phyloP scores from a whole-genome alignment of 78 protist species.

The Capsaspora owczarzaki region DNA sequence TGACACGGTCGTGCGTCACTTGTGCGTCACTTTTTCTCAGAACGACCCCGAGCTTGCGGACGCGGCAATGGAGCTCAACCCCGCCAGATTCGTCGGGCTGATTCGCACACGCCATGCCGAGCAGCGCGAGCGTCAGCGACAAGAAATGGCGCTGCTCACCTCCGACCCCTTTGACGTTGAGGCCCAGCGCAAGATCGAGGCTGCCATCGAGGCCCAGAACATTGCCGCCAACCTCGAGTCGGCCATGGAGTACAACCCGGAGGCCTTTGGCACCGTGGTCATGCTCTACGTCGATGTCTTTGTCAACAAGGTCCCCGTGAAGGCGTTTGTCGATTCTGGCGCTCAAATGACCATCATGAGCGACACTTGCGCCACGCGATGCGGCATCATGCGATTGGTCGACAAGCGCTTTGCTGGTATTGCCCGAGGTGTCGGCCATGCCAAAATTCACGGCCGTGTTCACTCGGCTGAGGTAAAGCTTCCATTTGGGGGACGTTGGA shows the following conservation, averaged over 20 bases:
- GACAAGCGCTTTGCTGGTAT: no score
- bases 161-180: constrained; percentile 26
- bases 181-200: constrained; percentile 24
- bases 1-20: no score
- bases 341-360: constrained; percentile 68
- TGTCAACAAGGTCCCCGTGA: constrained; percentile 33
- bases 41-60: constrained; percentile 11
- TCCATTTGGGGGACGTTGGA: no score
- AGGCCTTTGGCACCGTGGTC: constrained; percentile 40
- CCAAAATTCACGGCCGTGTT: no score
- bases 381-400: no score
- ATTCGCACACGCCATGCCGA: background rate
- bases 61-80: background rate
- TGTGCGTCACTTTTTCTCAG: no score
- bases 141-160: background rate
- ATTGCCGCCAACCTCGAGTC: constrained; percentile 2
- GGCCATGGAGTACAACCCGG: constrained; percentile 53
- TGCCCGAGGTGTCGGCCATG: no score
- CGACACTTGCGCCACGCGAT: no score
- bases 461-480: no score
- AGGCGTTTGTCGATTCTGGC: constrained; percentile 59
- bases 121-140: background rate
- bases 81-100: background rate
- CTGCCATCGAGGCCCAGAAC: constrained; percentile 22
- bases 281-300: constrained; percentile 49